Evolutionary conservation across 495 filamentous ascomycete genomes (phyloP).

Genomic region (Aspergillus heteromorphus): DNA sequence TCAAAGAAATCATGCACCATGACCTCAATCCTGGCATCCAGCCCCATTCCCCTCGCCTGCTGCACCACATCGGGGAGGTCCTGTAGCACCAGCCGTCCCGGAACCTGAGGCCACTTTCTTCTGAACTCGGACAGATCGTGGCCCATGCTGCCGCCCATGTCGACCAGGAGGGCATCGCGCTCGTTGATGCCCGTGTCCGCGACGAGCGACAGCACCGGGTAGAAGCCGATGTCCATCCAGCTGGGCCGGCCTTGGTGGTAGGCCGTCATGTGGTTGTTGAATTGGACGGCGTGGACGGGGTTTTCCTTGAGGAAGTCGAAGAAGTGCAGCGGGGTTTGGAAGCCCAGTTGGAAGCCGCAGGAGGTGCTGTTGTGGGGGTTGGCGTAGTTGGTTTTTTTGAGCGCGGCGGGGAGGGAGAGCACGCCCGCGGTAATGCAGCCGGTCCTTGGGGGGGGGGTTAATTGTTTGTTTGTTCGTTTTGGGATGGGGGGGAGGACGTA

Average conservation of each 20-base stretch:
- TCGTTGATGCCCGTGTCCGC: constrained; percentile 8
- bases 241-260: constrained; percentile 12
- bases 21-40: not conserved
- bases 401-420: constrained; percentile 1
- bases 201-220: constrained; percentile 19
- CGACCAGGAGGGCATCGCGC: constrained; percentile 35
- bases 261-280: constrained; percentile 24
- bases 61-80: constrained; percentile 17
- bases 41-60: constrained; percentile 16
- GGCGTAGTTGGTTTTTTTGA: constrained; percentile 3
- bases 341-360: constrained; percentile 2
- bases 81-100: constrained; percentile 18
- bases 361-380: not conserved
- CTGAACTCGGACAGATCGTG: constrained; percentile 37
- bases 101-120: constrained; percentile 20
- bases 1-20: constrained; percentile 21
- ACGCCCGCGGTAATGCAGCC: not conserved
- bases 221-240: constrained; percentile 22
- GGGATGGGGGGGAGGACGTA: not conserved
- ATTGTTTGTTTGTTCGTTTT: not conserved
- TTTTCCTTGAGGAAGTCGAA: constrained; percentile 3
- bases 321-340: not conserved
- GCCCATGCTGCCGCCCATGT: constrained; percentile 46
- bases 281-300: not conserved
- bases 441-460: not conserved